These are phyloP conservation scores for Ordospora colligata DNA, from an alignment of 371 early-diverging fungal species.

Conservation along the genomic window DNA sequence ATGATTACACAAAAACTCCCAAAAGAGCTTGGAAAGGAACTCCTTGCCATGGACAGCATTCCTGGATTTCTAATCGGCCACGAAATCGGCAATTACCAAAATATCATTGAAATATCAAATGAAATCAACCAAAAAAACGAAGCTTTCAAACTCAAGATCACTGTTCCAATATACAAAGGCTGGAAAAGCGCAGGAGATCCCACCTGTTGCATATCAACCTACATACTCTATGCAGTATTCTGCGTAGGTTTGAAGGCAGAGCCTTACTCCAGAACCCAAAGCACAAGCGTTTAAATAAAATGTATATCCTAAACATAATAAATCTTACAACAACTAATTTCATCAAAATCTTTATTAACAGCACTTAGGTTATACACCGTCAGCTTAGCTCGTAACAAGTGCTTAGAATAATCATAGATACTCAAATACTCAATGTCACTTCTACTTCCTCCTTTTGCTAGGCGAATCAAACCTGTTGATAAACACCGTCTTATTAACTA, in stretches of 20 bases:
- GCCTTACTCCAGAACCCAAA: not conserved
- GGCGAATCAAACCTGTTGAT: conserved; percentile 44
- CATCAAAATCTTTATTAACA: no score
- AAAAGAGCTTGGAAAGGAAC: not conserved
- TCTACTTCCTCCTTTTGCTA: conserved; percentile 15
- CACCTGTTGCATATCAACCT: not conserved
- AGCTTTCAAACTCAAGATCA: not conserved
- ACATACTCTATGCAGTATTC: not conserved
- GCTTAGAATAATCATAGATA: no score
- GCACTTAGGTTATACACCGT: no score
- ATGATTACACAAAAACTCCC: not conserved
- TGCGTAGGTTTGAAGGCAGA: not conserved
- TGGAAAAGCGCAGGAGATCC: not conserved
- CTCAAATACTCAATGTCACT: not conserved
- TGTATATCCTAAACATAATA: no score
- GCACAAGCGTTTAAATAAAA: no score
- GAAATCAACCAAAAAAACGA: not conserved
- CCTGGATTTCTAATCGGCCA: not conserved
- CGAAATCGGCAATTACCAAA: not conserved
- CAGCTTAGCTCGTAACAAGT: no score
- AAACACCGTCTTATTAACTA: conserved; percentile 57
- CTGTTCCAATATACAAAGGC: not conserved
- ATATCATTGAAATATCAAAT: not conserved
- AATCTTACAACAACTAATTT: no score
- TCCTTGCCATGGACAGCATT: not conserved